Base-by-base conservation (phyloP, 2,329 filamentous ascomycete genomes). In the Fonsecaea nubica region DNA sequence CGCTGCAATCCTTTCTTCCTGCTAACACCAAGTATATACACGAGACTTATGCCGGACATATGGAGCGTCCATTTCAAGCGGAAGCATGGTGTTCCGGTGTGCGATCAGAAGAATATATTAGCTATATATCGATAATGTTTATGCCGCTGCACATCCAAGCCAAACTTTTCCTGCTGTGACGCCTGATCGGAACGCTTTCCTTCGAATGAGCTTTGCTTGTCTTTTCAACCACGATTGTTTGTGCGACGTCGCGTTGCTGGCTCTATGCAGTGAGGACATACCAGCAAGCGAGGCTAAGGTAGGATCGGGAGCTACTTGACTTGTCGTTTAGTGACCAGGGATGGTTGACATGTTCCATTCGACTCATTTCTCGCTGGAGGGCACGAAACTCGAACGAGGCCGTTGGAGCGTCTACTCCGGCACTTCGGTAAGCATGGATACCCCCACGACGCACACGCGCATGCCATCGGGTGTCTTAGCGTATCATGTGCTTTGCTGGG, bases 81-180 rank as follows among this genome's bases (percentile, higher is more conserved):
- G 60, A 45, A 54, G 7, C 30, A 56, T 42, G 21, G 8, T 7
- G 40, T 36, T 30, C 15, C 1, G 38, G 42, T 54, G 5, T 13
- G 35, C 30, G 32, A 42, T 36, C 59, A 36, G 45, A 42, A 18
- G 52, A 52, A 25, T 61, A 33, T 38, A 32, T 33, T 12, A 53
- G 58, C 53, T 53, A 61, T 61, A 50, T 33, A 56, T 38, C 52
- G 25, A 63, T 63, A 63, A 63, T 63, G 52, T 63, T 21, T 58
- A 63, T 57, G 33, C 62, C 50, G 48, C 18, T 50, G 57, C 42
- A 50, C 42, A 21, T n/a, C 57, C 35, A 12, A 38, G 40, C 57
- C 38, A 8, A 21, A 35, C 6, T 12, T 42, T 33, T 58, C 25
- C 57, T 15, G 38, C 50, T 25, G 33, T 36, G 53, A n/a, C 40